Percentiles rank a stretch among this genome's conserved stretches.
Conservation (phyloP, 352 stramenopile genomes). For the Thalassiosira livingstoniorum region DNA sequence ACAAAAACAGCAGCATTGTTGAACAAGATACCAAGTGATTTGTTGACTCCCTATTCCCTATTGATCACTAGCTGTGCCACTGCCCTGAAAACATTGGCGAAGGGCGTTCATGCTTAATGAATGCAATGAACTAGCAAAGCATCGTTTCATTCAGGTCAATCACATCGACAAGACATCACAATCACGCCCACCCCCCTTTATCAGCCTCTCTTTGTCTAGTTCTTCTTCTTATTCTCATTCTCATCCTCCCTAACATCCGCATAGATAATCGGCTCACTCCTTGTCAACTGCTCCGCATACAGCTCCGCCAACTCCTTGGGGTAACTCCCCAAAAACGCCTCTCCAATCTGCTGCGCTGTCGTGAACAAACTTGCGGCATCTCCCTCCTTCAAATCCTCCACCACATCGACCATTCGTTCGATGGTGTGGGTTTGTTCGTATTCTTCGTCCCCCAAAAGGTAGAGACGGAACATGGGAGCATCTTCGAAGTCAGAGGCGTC, state of each 20-base stretch:
- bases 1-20: no score
- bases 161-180: no score
- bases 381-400: conserved; percentile 82
- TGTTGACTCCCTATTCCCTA: no score
- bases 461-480: conserved; percentile 85
- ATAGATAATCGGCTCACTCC: conserved; percentile 88
- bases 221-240: no score
- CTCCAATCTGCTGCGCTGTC: conserved; percentile 76
- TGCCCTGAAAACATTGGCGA: no score
- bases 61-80: no score
- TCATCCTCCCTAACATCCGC: conserved; percentile 85
- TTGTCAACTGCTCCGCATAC: conserved; percentile 86
- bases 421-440: conserved; percentile 86
- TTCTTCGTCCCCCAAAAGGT: conserved; percentile 85
- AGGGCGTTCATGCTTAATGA: no score
- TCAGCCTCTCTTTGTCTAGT: background rate
- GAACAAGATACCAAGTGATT: no score
- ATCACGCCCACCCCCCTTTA: no score
- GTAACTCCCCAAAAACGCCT: conserved; percentile 86
- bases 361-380: conserved; percentile 76
- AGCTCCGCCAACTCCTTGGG: conserved; percentile 84
- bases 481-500: conserved; percentile 82
- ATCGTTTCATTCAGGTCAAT: no score
- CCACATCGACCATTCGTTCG: conserved; percentile 73
- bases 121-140: no score